Conservation (phyloP, 164 flowering plant genomes). For the Kingdonia uniflora region DNA sequence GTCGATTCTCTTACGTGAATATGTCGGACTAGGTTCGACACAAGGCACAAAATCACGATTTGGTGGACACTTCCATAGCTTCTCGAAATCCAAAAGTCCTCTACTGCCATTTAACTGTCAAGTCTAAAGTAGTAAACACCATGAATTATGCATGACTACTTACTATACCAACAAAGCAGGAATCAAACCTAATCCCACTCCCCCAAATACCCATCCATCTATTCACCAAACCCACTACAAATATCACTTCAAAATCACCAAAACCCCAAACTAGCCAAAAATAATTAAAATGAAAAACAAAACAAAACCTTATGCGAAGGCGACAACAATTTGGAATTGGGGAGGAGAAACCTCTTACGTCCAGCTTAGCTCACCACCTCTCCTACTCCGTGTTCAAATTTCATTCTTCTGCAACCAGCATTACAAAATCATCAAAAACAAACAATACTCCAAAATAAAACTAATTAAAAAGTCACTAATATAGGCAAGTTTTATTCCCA, state of each 20-base stretch:
- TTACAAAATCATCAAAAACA: constrained; percentile 11
- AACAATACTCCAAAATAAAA: neutral
- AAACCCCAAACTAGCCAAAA: too few species aligned
- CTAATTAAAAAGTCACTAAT: too few species aligned
- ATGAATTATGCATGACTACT: constrained; percentile 61
- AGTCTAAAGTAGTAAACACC: constrained; percentile 82
- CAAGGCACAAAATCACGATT: constrained; percentile 65
- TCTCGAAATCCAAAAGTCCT: constrained; percentile 28
- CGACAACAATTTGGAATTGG: constrained; percentile 34
- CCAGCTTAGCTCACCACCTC: constrained; percentile 25
- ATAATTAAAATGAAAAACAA: too few species aligned
- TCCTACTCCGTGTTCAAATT: constrained; percentile 22
- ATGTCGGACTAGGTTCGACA: constrained; percentile 43
- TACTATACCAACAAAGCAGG: constrained; percentile 2
- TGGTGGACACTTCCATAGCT: constrained; percentile 83
- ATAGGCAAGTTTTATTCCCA: too few species aligned
- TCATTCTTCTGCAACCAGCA: constrained; percentile 38
- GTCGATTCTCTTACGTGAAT: constrained; percentile 47
- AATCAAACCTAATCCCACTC: too few species aligned
- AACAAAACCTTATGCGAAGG: constrained; percentile 48
- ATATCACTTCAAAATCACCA: too few species aligned
- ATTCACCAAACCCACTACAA: too few species aligned
- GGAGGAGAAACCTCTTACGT: constrained; percentile 27
- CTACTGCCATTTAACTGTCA: constrained; percentile 74
- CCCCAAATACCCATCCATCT: too few species aligned